Evolutionary conservation across 1,139 yeast species (phyloP), one percentile per base, ranked within the genome.

Genomic region (Diutina ranongensis): DNA sequence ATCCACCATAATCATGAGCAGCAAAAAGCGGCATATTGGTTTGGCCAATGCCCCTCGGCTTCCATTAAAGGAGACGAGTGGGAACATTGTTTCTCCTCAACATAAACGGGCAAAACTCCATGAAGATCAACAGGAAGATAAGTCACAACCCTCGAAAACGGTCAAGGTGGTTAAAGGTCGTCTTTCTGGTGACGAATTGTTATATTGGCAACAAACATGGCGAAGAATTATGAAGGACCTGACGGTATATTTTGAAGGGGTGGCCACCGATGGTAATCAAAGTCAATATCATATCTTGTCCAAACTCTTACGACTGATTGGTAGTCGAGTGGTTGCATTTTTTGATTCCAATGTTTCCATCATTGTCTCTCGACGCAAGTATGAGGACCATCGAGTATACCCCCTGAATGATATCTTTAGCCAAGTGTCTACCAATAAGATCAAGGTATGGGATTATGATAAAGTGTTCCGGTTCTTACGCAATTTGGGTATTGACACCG

Each of bases 391-490:
- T 40, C 57, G 55, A 40, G 36, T 45, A 3, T 70, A 70, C 50
- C 62, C 68, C 16, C 63, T 74, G 4, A 75, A 77, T 45, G 94
- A 84, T 59, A 77, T 86, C 21, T 74, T 86, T 53, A 69, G 75
- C 47, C 75, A 79, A 52, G 94, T 89, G 3, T 63, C 69, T 31
- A 67, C 67, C 49, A 72, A 72, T 49, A 75, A 74, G 50, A 74
- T 85, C 59, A 87, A 87, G 59, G 83, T 89, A 16, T 89, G 97
- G 97, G 79, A 83, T 45, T 81, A 78, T 55, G 95, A 86, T 48
- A 89, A 89, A 60, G 87, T 89, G 8, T 74, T 80, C 55, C 68
- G 97, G 45, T 88, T 92, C 57, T 68, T 89, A 58, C 75, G 75
- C 50, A 79, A 87, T 56, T 66, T 89, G 54, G 84, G 92, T 41